Conservation (phyloP, 2,329 filamentous ascomycete species). For the Aschersonia sp. region DNA sequence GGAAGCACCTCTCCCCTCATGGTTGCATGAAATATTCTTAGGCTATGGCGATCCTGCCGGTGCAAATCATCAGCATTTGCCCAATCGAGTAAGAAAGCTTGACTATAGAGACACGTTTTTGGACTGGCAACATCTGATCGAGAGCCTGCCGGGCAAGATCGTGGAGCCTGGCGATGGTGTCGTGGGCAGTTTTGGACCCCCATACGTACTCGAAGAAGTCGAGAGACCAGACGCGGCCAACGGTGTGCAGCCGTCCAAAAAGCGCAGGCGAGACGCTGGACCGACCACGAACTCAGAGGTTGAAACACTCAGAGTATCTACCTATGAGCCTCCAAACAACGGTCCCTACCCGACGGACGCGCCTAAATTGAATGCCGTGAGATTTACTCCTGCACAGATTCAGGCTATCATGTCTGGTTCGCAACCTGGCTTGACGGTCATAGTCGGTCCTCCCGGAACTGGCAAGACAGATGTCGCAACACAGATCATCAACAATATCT, state of each 20-base stretch:
- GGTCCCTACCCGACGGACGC: slow-evolving; percentile 81
- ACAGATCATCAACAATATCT: slow-evolving; percentile 97
- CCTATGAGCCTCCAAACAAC: slow-evolving; percentile 77
- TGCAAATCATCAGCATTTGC: slow-evolving; percentile 71
- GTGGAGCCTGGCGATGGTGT: slow-evolving; percentile 65
- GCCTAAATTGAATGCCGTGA: slow-evolving; percentile 67
- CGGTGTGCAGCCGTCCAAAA: slow-evolving; percentile 57
- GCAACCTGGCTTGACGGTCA: slow-evolving; percentile 83
- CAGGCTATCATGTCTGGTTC: slow-evolving; percentile 89
- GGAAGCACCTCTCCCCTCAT: slow-evolving; percentile 72
- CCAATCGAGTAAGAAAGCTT: slow-evolving; percentile 62
- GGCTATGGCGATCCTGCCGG: slow-evolving; percentile 88
- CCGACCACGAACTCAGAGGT: slow-evolving; percentile 45
- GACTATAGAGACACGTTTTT: slow-evolving; percentile 93
- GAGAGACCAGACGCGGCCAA: slow-evolving; percentile 36
- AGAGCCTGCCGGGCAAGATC: slow-evolving; percentile 76
- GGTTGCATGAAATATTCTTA: slow-evolving; percentile 95
- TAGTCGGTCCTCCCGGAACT: slow-evolving; percentile 90
- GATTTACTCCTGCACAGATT: slow-evolving; percentile 82
- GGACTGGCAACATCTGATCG: slow-evolving; percentile 86
- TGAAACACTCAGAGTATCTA: slow-evolving; percentile 67
- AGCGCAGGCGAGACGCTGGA: slow-evolving; percentile 69
- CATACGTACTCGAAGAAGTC: slow-evolving; percentile 66
- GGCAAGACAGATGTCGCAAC: slow-evolving; percentile 99
- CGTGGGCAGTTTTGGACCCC: slow-evolving; percentile 64